Percentiles rank a stretch among this genome's conserved stretches.
phyloP scores from a whole-genome alignment of 2,329 filamentous ascomycete species.

The Penicillium nordicum region DNA sequence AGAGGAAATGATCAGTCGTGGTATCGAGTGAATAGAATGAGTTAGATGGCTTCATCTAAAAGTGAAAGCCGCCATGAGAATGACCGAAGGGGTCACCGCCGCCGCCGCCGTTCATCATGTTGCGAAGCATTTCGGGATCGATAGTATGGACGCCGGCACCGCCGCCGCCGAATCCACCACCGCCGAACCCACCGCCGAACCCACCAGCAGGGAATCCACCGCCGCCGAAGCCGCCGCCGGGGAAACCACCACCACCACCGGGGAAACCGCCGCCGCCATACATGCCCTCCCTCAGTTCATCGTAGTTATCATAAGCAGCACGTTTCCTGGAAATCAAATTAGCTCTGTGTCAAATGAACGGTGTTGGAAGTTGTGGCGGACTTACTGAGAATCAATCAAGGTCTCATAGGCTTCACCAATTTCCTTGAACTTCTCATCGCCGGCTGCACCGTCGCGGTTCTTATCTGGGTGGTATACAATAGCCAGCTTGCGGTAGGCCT shows the following conservation, averaged over 20 bases:
- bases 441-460: constrained; percentile 75
- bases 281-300: constrained; percentile 80
- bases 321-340: constrained; percentile 62
- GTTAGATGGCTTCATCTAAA: constrained; percentile 37
- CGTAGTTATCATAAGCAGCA: constrained; percentile 84
- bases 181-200: constrained; percentile 20
- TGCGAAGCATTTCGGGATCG: constrained; percentile 74
- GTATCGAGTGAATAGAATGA: neutral
- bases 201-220: constrained; percentile 49
- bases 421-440: constrained; percentile 94
- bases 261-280: constrained; percentile 59
- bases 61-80: constrained; percentile 55
- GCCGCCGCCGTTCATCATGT: constrained; percentile 72
- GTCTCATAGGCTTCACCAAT: constrained; percentile 96
- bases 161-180: constrained; percentile 45
- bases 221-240: constrained; percentile 33
- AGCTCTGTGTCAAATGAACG: neutral
- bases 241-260: constrained; percentile 54
- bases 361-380: constrained; percentile 23
- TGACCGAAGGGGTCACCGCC: constrained; percentile 44
- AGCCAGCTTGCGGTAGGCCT: constrained; percentile 91
- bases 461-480: constrained; percentile 96
- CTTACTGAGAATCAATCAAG: constrained; percentile 86
- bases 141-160: constrained; percentile 42
- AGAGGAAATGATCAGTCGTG: constrained; percentile 7